Percentiles rank a stretch among this genome's conserved stretches.
Conservation (phyloP, 371 early-diverging fungal genomes). For the Mortierella sp. region DNA sequence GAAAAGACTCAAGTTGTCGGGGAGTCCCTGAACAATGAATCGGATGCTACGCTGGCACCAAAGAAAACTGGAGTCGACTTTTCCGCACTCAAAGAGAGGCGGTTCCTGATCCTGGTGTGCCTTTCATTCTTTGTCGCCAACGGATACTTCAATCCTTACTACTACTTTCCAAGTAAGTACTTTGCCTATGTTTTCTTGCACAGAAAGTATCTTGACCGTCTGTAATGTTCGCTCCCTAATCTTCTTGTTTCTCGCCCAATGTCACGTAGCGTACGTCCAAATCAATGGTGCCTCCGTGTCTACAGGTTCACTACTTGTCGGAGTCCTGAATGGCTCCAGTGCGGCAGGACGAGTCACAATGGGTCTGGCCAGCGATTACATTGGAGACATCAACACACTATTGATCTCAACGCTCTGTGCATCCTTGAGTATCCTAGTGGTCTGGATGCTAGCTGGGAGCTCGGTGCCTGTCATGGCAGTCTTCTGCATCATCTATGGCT, state of each 20-base stretch:
- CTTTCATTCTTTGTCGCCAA: constrained; percentile 30
- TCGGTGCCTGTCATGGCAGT: constrained; percentile 57
- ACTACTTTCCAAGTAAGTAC: constrained; percentile 38
- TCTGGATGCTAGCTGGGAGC: constrained; percentile 69
- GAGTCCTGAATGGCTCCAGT: constrained; percentile 51
- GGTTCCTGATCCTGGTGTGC: constrained; percentile 24
- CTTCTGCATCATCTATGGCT: constrained; percentile 63
- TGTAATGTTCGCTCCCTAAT: neutral
- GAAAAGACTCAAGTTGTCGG: neutral
- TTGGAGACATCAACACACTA: constrained; percentile 72
- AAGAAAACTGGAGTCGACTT: constrained; percentile 34
- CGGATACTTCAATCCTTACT: constrained; percentile 50
- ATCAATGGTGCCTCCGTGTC: constrained; percentile 45
- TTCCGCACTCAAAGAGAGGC: constrained; percentile 30
- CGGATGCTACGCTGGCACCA: constrained; percentile 4
- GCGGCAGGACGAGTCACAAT: constrained; percentile 45
- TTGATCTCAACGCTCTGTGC: constrained; percentile 54
- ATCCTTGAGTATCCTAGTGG: constrained; percentile 59
- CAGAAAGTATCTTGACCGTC: neutral
- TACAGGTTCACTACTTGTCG: constrained; percentile 58
- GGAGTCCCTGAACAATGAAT: neutral
- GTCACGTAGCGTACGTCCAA: constrained; percentile 24
- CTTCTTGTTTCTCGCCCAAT: neutral
- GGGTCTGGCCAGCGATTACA: constrained; percentile 54
- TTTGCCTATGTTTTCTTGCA: neutral